Conservation (phyloP, 1,139 yeast genomes). For the Scheffersomyces parashehatae region DNA sequence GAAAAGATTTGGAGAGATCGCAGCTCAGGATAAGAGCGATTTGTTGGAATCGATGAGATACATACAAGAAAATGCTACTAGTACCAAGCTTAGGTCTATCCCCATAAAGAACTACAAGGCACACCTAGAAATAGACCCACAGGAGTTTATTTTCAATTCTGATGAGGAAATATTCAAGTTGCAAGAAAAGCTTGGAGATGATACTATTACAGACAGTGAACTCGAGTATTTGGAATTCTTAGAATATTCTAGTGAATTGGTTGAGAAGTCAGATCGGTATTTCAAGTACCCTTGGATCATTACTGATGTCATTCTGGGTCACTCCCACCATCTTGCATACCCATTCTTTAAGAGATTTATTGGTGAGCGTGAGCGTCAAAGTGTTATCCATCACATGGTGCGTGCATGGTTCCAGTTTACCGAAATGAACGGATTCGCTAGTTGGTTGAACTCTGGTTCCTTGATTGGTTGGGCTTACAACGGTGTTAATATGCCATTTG, state of each 20-base stretch:
- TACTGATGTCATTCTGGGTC: conserved; percentile 41
- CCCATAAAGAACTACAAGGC: conserved; percentile 13
- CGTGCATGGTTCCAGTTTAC: conserved; percentile 62
- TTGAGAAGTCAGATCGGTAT: conserved; percentile 31
- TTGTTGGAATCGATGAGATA: conserved; percentile 9
- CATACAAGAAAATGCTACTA: conserved; percentile 5
- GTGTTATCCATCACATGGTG: conserved; percentile 51
- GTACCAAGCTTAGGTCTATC: conserved; percentile 6
- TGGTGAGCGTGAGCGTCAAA: conserved; percentile 42
- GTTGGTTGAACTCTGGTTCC: conserved; percentile 72
- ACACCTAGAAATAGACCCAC: conserved; percentile 18
- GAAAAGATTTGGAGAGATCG: conserved; percentile 20
- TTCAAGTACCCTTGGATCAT: conserved; percentile 50
- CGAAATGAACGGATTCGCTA: conserved; percentile 48
- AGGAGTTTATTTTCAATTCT: conserved; percentile 37
- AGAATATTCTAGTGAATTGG: conserved; percentile 28
- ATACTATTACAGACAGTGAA: conserved; percentile 19
- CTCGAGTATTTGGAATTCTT: conserved; percentile 29
- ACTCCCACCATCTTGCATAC: conserved; percentile 48
- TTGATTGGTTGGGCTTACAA: conserved; percentile 70
- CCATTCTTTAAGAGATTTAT: conserved; percentile 48
- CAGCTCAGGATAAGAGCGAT: too few species aligned
- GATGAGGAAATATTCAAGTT: conserved; percentile 29
- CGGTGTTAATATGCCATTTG: conserved; percentile 73
- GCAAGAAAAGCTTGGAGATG: conserved; percentile 17